Conservation (phyloP, 257 asterid species). For the Plantago major region DNA sequence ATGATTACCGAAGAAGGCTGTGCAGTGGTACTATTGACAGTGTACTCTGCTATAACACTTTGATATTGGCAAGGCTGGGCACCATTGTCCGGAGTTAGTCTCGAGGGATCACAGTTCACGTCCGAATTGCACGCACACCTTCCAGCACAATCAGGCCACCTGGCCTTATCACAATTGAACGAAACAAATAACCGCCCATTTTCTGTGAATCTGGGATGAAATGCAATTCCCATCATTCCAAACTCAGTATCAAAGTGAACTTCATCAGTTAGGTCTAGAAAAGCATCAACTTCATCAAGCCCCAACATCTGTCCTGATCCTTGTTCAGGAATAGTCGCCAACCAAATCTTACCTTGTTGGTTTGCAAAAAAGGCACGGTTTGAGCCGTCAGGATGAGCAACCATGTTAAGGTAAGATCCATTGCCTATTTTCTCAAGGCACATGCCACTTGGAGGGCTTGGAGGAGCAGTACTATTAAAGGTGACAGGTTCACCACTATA, state of each 20-base stretch:
- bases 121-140: conserved; percentile 83
- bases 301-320: conserved; percentile 59
- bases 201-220: conserved; percentile 60
- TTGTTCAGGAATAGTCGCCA: conserved; percentile 64
- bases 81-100: conserved; percentile 47
- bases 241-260: conserved; percentile 65
- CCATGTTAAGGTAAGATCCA: conserved; percentile 71
- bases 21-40: conserved; percentile 52
- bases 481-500: conserved; percentile 54
- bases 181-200: conserved; percentile 89
- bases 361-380: conserved; percentile 72
- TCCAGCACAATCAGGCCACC: conserved; percentile 73
- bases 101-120: conserved; percentile 64
- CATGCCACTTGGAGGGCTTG: conserved; percentile 58
- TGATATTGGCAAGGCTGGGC: conserved; percentile 80
- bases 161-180: conserved; percentile 70
- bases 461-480: conserved; percentile 34
- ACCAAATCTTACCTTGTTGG: conserved; percentile 78
- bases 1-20: conserved; percentile 52
- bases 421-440: conserved; percentile 87
- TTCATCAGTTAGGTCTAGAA: conserved; percentile 72
- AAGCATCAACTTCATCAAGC: conserved; percentile 50
- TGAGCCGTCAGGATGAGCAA: conserved; percentile 83
- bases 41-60: conserved; percentile 70
- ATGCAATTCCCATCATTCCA: conserved; percentile 80